phyloP scores from a whole-genome alignment of 2,329 filamentous ascomycete species.

The Rhinocladiella similis region DNA sequence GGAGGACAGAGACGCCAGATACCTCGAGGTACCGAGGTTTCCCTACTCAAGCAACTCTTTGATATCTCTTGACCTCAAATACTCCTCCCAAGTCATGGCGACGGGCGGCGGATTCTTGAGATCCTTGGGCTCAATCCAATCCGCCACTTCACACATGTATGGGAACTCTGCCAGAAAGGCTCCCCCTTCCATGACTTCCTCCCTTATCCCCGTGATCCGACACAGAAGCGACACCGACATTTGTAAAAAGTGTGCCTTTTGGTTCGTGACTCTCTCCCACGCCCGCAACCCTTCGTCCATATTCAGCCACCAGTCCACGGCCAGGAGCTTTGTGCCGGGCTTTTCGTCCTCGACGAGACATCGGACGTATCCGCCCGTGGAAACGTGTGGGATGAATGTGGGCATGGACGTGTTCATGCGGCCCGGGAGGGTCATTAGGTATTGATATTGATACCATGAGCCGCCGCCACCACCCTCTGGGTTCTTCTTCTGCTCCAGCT shows the following conservation, averaged over 20 bases:
- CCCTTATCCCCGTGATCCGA: conserved; percentile 6
- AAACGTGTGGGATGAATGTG: conserved; percentile 10
- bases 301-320: conserved; percentile 14
- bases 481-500: background rate
- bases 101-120: conserved; percentile 7
- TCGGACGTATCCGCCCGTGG: conserved; percentile 10
- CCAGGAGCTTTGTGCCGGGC: conserved; percentile 9
- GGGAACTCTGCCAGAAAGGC: conserved; percentile 9
- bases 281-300: conserved; percentile 7
- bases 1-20: too few relatives aligned
- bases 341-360: conserved; percentile 13
- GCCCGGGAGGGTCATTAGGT: conserved; percentile 9
- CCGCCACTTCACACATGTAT: conserved; percentile 15
- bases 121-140: conserved; percentile 10
- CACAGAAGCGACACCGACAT: conserved; percentile 8
- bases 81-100: conserved; percentile 8
- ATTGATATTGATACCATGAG: background rate
- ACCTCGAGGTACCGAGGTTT: too few relatives aligned
- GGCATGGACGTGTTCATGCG: conserved; percentile 5
- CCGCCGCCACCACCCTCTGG: background rate
- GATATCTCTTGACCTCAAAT: conserved; percentile 10
- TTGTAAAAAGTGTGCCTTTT: background rate
- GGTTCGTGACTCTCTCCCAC: conserved; percentile 8
- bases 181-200: conserved; percentile 11
- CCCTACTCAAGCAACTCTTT: conserved; percentile 1